These are phyloP conservation scores for Haematococcus sp. DNA, from an alignment of 139 green algal species.

Conservation along the genomic window DNA sequence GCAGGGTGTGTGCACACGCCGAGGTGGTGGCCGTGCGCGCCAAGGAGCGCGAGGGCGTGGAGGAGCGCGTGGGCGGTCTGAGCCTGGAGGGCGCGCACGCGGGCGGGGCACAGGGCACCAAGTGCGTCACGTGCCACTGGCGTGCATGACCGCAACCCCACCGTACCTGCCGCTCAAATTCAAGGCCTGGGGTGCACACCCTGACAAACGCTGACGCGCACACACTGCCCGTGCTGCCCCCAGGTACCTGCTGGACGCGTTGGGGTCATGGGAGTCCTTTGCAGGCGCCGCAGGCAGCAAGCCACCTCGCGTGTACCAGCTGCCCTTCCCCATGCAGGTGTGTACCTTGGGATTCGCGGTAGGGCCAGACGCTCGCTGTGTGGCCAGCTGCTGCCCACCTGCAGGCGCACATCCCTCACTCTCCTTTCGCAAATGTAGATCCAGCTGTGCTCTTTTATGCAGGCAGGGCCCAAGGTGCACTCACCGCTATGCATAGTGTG, in stretches of 20 bases:
- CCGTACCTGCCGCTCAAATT: too few relatives aligned
- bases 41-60: conserved; percentile 12
- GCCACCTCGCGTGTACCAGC: conserved; percentile 25
- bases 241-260: conserved; percentile 54
- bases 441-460: too few relatives aligned
- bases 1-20: conserved; percentile 27
- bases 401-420: too few relatives aligned
- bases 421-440: too few relatives aligned
- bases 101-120: background rate
- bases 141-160: conserved; percentile 1
- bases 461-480: too few relatives aligned
- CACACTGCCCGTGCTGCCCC: too few relatives aligned
- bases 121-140: background rate
- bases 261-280: conserved; percentile 50
- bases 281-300: conserved; percentile 12
- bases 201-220: too few relatives aligned
- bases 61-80: conserved; percentile 18
- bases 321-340: conserved; percentile 28
- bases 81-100: conserved; percentile 6
- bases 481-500: too few relatives aligned
- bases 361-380: background rate
- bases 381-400: too few relatives aligned
- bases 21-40: conserved; percentile 9
- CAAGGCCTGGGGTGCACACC: too few relatives aligned
- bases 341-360: background rate